These are phyloP conservation scores for Trichoderma oligosporum DNA, from an alignment of 2,329 filamentous ascomycete species.

Conservation along the genomic window DNA sequence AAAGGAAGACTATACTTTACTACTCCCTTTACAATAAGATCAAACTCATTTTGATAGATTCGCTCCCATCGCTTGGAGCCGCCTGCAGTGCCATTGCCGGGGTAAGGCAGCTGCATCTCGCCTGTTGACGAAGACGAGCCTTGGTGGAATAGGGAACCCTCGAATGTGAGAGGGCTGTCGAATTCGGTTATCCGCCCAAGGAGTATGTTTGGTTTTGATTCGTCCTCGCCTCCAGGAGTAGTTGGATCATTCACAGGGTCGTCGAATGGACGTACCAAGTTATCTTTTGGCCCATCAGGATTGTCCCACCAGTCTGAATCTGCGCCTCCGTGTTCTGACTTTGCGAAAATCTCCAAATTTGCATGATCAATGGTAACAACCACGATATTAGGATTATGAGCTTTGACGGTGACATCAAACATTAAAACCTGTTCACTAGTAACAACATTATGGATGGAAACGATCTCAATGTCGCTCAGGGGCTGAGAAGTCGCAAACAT, in stretches of 20 bases:
- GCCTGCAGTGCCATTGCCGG: conserved; percentile 84
- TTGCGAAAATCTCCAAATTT: conserved; percentile 90
- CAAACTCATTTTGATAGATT: conserved; percentile 87
- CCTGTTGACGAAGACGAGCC: conserved; percentile 69
- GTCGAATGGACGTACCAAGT: conserved; percentile 27
- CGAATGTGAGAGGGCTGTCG: conserved; percentile 83
- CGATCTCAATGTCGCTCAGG: conserved; percentile 71
- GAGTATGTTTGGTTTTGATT: conserved; percentile 70
- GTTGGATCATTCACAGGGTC: conserved; percentile 39
- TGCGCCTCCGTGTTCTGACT: conserved; percentile 80
- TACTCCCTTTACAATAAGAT: conserved; percentile 86
- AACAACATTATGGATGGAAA: conserved; percentile 82
- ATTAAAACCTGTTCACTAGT: conserved; percentile 94
- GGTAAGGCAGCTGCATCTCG: conserved; percentile 74
- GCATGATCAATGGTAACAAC: conserved; percentile 80
- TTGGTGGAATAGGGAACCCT: conserved; percentile 81
- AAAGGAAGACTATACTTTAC: conserved; percentile 73
- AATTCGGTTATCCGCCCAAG: conserved; percentile 86
- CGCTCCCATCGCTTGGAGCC: conserved; percentile 85
- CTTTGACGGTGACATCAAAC: conserved; percentile 83
- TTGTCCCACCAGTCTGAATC: conserved; percentile 58
- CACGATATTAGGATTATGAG: conserved; percentile 89
- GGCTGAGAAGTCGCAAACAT: conserved; percentile 90
- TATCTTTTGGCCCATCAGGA: conserved; percentile 27
- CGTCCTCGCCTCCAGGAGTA: conserved; percentile 45